Conservation (phyloP, 352 stramenopile genomes). For the Phytophthora ohioensis region DNA sequence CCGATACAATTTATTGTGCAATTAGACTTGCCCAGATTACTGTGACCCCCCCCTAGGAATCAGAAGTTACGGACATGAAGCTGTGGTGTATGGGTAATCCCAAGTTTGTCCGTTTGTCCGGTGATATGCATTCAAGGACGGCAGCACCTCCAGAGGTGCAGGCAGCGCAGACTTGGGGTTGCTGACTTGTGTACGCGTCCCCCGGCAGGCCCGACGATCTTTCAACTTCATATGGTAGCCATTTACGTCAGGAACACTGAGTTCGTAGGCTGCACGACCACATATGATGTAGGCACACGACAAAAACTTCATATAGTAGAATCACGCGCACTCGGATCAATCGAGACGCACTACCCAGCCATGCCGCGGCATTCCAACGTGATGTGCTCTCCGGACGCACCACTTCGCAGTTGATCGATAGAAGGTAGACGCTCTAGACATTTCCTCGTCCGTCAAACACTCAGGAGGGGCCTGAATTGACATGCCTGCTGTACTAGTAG, state of each 20-base stretch:
- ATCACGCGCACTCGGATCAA: background rate
- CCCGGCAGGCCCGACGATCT: background rate
- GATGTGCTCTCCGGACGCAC: background rate
- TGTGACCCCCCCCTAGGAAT: no score
- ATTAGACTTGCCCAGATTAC: no score
- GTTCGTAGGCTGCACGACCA: constrained; percentile 1
- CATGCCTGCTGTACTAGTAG: background rate
- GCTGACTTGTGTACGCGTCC: background rate
- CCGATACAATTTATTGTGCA: no score
- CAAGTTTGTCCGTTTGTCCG: no score
- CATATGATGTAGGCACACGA: constrained; percentile 13
- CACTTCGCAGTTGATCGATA: constrained; percentile 15
- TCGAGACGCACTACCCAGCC: constrained; percentile 11
- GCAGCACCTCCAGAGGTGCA: no score
- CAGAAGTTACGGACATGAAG: no score
- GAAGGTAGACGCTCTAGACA: background rate
- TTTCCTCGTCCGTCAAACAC: constrained; percentile 8
- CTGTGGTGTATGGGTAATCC: no score
- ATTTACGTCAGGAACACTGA: constrained; percentile 7
- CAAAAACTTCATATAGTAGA: constrained; percentile 15
- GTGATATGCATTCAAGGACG: no score
- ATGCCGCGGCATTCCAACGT: constrained; percentile 8
- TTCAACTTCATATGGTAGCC: constrained; percentile 9
- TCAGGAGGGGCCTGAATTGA: background rate
- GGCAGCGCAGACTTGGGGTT: background rate